Conservation (phyloP, 345 rosid species). For the Mallotus nudiflorus region DNA sequence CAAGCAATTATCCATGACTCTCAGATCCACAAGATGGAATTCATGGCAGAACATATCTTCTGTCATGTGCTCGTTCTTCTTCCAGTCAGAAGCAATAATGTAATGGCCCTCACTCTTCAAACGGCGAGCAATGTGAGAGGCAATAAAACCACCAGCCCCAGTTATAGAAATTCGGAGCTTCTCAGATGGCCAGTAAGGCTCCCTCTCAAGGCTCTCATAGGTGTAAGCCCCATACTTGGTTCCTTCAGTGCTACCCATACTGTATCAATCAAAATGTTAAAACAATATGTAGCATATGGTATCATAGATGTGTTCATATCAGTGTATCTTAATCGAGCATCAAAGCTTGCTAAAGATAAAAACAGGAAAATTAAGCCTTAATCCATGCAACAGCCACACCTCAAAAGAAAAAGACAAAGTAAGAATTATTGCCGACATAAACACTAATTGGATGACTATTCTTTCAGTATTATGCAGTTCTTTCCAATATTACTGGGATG, state of each 20-base stretch:
- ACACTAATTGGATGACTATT: not conserved
- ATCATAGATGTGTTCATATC: not conserved
- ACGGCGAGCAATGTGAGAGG: conserved; percentile 97
- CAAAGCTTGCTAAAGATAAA: not conserved
- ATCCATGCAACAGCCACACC: not conserved
- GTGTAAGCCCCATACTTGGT: conserved; percentile 74
- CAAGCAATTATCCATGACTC: conserved; percentile 97
- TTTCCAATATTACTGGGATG: not conserved
- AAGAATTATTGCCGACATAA: not conserved
- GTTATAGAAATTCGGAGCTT: conserved; percentile 81
- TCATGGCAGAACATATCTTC: conserved; percentile 98
- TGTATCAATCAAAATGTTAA: conserved; percentile 23
- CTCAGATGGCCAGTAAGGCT: conserved; percentile 90
- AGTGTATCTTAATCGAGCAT: not conserved
- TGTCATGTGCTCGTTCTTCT: conserved; percentile 99
- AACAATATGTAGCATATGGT: not conserved
- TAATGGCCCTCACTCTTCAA: conserved; percentile 94
- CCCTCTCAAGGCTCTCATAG: conserved; percentile 76
- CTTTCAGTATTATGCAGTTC: not conserved
- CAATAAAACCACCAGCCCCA: conserved; percentile 96
- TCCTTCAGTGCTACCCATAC: conserved; percentile 75
- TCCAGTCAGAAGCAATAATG: conserved; percentile 98
- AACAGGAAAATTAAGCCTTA: not conserved
- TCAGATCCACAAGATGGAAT: conserved; percentile 90
- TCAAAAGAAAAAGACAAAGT: not conserved